phyloP scores from a whole-genome alignment of 148 eudicot genomes.

The Suaeda aralocaspica region DNA sequence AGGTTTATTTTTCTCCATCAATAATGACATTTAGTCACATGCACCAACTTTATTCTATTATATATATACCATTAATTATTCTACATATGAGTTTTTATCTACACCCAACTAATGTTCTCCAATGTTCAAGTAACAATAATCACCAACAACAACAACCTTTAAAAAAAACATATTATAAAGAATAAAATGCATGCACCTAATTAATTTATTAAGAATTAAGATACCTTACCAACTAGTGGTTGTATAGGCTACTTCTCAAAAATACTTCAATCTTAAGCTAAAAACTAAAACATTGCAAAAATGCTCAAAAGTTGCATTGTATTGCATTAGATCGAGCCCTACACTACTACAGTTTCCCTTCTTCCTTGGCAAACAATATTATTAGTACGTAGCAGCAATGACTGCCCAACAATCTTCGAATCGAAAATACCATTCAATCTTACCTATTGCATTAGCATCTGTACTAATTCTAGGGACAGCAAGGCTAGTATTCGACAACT shows the following conservation, averaged over 20 bases:
- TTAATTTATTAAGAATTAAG: not conserved
- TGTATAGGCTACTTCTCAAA: constrained; percentile 27
- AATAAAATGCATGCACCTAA: constrained; percentile 3
- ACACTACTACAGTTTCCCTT: too few species aligned
- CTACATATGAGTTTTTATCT: too few species aligned
- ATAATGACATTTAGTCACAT: too few species aligned
- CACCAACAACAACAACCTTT: not conserved
- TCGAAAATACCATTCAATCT: constrained; percentile 47
- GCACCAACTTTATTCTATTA: too few species aligned
- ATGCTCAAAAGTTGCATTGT: not conserved
- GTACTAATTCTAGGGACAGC: constrained; percentile 57
- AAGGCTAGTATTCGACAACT: constrained; percentile 50
- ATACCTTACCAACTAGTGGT: constrained; percentile 57
- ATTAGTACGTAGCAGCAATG: too few species aligned
- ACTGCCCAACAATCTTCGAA: constrained; percentile 34
- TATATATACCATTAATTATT: too few species aligned
- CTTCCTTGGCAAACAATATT: too few species aligned
- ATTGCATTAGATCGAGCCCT: too few species aligned
- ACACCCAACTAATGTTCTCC: too few species aligned
- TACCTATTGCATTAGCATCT: constrained; percentile 55
- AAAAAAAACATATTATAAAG: not conserved
- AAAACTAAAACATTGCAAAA: constrained; percentile 12
- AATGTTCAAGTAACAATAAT: not conserved
- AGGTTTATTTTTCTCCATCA: too few species aligned
- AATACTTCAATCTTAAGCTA: constrained; percentile 44